Conservation (phyloP, 805 yeast species). For the Nakazawaea ishiwadae region DNA sequence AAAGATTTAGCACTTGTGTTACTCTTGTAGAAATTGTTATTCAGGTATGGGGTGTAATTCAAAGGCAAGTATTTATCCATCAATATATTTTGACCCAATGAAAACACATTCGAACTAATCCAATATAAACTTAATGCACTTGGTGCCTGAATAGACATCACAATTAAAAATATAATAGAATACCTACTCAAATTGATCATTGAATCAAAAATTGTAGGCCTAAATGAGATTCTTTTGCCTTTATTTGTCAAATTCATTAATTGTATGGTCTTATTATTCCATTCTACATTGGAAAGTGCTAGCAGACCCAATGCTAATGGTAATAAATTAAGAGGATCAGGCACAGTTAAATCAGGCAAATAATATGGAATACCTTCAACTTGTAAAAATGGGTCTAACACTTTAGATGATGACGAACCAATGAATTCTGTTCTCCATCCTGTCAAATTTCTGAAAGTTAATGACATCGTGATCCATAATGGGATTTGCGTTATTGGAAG, state of each 20-base stretch:
- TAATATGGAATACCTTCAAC: slow-evolving; percentile 60
- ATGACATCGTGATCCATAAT: slow-evolving; percentile 75
- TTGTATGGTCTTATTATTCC: slow-evolving; percentile 66
- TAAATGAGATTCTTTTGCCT: slow-evolving; percentile 35
- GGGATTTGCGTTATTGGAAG: slow-evolving; percentile 85
- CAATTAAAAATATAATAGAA: slow-evolving; percentile 77
- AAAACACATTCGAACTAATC: slow-evolving; percentile 79
- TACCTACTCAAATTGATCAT: slow-evolving; percentile 68
- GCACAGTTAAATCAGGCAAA: slow-evolving; percentile 46
- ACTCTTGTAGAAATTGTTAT: slow-evolving; percentile 9
- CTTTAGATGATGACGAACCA: slow-evolving; percentile 28
- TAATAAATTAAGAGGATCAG: slow-evolving; percentile 58
- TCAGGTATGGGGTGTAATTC: slow-evolving; percentile 37
- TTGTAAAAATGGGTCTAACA: slow-evolving; percentile 46
- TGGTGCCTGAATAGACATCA: slow-evolving; percentile 82
- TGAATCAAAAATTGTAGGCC: slow-evolving; percentile 60
- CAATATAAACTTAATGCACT: slow-evolving; percentile 80
- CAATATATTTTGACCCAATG: slow-evolving; percentile 68
- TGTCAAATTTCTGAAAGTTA: slow-evolving; percentile 69
- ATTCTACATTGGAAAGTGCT: slow-evolving; percentile 75
- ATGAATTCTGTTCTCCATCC: slow-evolving; percentile 44
- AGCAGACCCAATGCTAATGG: slow-evolving; percentile 71
- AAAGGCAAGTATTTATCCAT: slow-evolving; percentile 66
- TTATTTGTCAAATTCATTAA: slow-evolving; percentile 37
- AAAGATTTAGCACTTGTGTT: slow-evolving; percentile 6